Percentiles rank a stretch among this genome's conserved stretches.
Evolutionary conservation across 345 rosid species (phyloP).

Genomic region (Adansonia digitata): DNA sequence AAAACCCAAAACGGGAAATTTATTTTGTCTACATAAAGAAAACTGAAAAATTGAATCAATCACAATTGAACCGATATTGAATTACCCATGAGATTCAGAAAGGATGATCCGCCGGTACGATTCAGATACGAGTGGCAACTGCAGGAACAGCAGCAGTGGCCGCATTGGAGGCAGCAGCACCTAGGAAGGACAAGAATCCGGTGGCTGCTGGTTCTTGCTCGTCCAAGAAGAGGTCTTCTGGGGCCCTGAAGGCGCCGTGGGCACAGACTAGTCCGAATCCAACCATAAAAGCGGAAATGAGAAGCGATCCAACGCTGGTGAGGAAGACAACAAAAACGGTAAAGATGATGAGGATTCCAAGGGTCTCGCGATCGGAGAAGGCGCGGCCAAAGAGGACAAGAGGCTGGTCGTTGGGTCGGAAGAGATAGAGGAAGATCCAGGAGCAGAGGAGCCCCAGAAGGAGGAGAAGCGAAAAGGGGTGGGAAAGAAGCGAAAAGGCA

Average conservation of each 20-base stretch:
- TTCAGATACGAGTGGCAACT: conserved; percentile 43
- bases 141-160: conserved; percentile 51
- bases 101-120: conserved; percentile 12
- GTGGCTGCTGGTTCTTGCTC: conserved; percentile 61
- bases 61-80: background rate
- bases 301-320: conserved; percentile 67
- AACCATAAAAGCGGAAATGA: conserved; percentile 61
- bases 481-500: conserved; percentile 46
- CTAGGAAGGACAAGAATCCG: conserved; percentile 74
- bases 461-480: conserved; percentile 64
- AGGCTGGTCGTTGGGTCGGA: conserved; percentile 74
- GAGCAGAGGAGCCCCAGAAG: conserved; percentile 59
- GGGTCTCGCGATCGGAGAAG: conserved; percentile 66
- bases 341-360: conserved; percentile 46
- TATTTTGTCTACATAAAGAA: background rate
- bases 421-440: conserved; percentile 73
- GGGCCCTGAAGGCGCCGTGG: conserved; percentile 66
- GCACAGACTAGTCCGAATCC: conserved; percentile 63
- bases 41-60: background rate
- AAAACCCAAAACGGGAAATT: background rate
- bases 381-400: conserved; percentile 54
- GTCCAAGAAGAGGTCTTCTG: conserved; percentile 74
- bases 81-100: conserved; percentile 7
- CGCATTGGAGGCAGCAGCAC: conserved; percentile 59
- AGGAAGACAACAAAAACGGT: conserved; percentile 65